Percentiles rank a stretch among this genome's conserved stretches.
These are phyloP conservation scores for Curvularia sp. DNA, from an alignment of 2,329 filamentous ascomycete genomes.

Conservation along the genomic window DNA sequence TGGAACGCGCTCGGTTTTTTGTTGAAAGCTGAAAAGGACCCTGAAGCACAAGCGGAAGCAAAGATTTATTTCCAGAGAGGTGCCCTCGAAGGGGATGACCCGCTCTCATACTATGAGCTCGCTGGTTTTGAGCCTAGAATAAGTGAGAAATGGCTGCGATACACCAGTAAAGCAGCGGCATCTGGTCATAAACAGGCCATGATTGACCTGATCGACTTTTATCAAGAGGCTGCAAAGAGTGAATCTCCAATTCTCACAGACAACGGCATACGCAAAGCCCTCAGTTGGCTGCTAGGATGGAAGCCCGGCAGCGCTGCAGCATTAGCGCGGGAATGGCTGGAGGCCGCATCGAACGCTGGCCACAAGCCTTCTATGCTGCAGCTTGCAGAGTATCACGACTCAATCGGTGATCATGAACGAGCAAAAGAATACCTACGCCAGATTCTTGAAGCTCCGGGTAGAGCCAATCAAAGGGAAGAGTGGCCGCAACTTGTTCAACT, in stretches of 20 bases:
- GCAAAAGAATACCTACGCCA: conserved; percentile 22
- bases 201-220: conserved; percentile 51
- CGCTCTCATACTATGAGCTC: conserved; percentile 51
- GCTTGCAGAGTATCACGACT: conserved; percentile 32
- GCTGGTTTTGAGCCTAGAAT: conserved; percentile 35
- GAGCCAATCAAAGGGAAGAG: conserved; percentile 29
- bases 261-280: conserved; percentile 21
- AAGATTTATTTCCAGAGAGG: conserved; percentile 47
- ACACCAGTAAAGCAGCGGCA: conserved; percentile 55
- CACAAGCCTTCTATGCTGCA: conserved; percentile 41
- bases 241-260: conserved; percentile 18
- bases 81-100: conserved; percentile 52
- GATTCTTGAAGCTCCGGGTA: conserved; percentile 26
- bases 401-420: conserved; percentile 22
- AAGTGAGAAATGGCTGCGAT: conserved; percentile 51
- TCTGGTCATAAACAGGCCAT: conserved; percentile 50
- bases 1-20: conserved; percentile 45
- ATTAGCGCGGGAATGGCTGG: conserved; percentile 43
- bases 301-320: conserved; percentile 19
- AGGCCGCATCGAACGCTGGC: conserved; percentile 33
- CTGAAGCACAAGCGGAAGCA: conserved; percentile 28
- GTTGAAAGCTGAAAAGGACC: conserved; percentile 25
- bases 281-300: conserved; percentile 38
- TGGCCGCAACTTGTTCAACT: conserved; percentile 36
- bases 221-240: conserved; percentile 43